Evolutionary conservation across 345 rosid species (phyloP).

Genomic region (Pelargonium nanum): DNA sequence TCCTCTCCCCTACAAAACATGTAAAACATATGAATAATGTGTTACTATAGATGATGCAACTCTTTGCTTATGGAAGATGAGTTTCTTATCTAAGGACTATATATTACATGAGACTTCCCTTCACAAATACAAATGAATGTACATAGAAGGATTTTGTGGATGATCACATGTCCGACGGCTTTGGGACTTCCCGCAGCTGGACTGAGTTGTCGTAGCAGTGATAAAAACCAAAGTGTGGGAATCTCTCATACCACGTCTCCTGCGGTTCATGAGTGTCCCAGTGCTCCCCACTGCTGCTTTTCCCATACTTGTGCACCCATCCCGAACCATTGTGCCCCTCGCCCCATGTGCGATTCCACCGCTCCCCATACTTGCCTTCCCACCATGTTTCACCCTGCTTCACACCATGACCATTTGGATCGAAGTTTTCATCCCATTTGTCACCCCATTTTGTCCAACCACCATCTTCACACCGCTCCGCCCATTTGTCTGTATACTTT

Average conservation of each 20-base stretch:
- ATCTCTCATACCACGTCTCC: constrained; percentile 92
- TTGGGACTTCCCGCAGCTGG: constrained; percentile 66
- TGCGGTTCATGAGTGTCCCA: constrained; percentile 74
- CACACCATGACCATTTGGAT: constrained; percentile 61
- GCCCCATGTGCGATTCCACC: constrained; percentile 95
- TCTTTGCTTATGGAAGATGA: no score
- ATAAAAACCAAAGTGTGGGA: constrained; percentile 84
- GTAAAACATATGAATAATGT: no score
- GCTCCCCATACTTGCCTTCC: constrained; percentile 73
- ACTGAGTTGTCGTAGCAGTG: constrained; percentile 85
- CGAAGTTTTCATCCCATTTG: constrained; percentile 93
- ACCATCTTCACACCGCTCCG: constrained; percentile 68
- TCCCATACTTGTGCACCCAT: constrained; percentile 93
- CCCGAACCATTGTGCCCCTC: constrained; percentile 84
- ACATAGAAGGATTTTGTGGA: constrained; percentile 5
- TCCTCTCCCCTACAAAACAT: no score
- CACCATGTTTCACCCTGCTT: constrained; percentile 98
- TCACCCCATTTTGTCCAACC: constrained; percentile 98
- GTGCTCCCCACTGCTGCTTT: constrained; percentile 91
- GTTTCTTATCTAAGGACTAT: background rate
- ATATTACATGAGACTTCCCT: no score
- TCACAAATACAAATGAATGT: background rate
- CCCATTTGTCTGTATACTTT: constrained; percentile 96
- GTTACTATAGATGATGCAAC: no score
- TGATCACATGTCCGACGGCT: constrained; percentile 42